A percentile compares a stretch with the other conserved stretches of the same genome.
Conservation (phyloP, 2,329 filamentous ascomycete species). For the Neofusicoccum cordaticola region DNA sequence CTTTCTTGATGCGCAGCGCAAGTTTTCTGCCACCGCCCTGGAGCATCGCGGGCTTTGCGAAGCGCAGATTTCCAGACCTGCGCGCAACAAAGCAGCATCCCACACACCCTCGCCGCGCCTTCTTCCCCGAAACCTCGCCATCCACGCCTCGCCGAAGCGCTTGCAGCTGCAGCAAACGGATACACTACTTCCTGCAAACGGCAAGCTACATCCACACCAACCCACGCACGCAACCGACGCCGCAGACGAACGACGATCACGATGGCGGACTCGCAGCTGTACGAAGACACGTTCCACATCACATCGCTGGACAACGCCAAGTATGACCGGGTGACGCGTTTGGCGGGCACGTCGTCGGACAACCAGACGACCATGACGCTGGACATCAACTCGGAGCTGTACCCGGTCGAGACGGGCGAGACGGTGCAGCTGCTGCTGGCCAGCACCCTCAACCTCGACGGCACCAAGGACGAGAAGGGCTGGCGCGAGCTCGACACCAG, state of each 20-base stretch:
- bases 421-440: conserved; percentile 78
- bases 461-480: conserved; percentile 58
- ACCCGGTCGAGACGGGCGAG: conserved; percentile 72
- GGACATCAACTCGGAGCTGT: conserved; percentile 93
- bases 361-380: conserved; percentile 76
- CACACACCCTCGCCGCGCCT: background rate
- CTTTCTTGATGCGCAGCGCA: background rate
- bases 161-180: background rate
- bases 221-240: background rate
- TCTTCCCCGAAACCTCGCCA: background rate
- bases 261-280: conserved; percentile 85
- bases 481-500: conserved; percentile 66
- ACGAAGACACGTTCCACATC: conserved; percentile 87
- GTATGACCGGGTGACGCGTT: conserved; percentile 91
- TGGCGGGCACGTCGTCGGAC: conserved; percentile 74
- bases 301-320: conserved; percentile 77
- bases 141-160: background rate
- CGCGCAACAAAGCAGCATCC: conserved; percentile 3
- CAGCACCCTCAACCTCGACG: conserved; percentile 82
- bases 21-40: conserved; percentile 8
- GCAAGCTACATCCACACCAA: background rate
- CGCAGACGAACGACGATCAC: conserved; percentile 25
- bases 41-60: conserved; percentile 6
- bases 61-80: conserved; percentile 1
- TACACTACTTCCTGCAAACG: background rate